Evolutionary conservation across 441 rosid species (phyloP).

Genomic region (Eutrema salsugineum): DNA sequence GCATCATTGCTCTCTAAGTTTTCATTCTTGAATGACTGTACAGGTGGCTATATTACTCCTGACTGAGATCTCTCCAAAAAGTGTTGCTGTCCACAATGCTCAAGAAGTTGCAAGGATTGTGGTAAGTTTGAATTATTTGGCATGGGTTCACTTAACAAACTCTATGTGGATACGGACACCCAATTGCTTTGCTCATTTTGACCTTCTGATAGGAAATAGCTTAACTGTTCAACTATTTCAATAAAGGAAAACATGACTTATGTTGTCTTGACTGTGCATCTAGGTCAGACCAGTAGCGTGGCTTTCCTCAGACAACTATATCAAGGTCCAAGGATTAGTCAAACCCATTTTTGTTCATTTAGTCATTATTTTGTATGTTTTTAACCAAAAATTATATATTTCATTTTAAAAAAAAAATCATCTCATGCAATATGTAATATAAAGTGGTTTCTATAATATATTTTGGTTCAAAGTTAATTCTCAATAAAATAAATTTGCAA

Average conservation of each 20-base stretch:
- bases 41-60: conserved; percentile 95
- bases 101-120: conserved; percentile 95
- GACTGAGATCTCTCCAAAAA: conserved; percentile 99
- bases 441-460: too few species aligned
- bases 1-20: neutral
- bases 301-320: conserved; percentile 94
- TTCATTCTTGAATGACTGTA: conserved; percentile 6
- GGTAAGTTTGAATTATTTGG: conserved; percentile 48
- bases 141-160: conserved; percentile 11
- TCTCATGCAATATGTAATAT: too few species aligned
- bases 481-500: too few species aligned
- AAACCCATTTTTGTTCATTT: too few species aligned
- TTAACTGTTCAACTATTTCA: conserved; percentile 11
- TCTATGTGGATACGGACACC: neutral
- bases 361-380: too few species aligned
- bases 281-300: conserved; percentile 99
- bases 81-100: conserved; percentile 96
- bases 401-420: too few species aligned
- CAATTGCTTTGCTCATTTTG: neutral
- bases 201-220: conserved; percentile 8
- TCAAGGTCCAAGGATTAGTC: too few species aligned
- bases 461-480: too few species aligned
- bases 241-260: conserved; percentile 26
- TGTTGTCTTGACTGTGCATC: conserved; percentile 42
- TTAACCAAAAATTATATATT: too few species aligned